A percentile compares a stretch with the other conserved stretches of the same genome.
phyloP scores from a whole-genome alignment of 2,329 filamentous ascomycete genomes.

The Didymella lethalis region DNA sequence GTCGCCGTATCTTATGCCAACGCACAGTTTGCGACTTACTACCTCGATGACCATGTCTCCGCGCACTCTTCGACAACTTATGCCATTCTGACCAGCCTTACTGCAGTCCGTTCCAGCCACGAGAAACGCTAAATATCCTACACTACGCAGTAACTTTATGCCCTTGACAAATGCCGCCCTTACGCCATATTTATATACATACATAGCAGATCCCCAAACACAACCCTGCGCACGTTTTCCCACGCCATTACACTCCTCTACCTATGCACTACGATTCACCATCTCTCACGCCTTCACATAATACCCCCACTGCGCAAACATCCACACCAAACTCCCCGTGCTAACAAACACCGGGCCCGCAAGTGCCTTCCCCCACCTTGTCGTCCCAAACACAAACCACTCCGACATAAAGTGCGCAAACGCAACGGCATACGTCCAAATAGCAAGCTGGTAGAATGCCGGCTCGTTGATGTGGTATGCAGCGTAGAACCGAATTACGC shows the following conservation, averaged over 20 bases:
- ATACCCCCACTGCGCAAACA: slow-evolving; percentile 70
- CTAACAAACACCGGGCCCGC: slow-evolving; percentile 66
- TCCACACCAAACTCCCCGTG: slow-evolving; percentile 66
- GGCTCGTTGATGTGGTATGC: slow-evolving; percentile 80
- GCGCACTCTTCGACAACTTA: background rate
- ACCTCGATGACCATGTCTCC: background rate
- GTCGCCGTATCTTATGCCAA: background rate
- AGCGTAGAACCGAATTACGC: slow-evolving; percentile 80
- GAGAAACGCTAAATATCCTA: background rate
- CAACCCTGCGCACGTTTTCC: background rate
- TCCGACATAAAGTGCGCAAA: slow-evolving; percentile 69
- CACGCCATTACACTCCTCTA: background rate
- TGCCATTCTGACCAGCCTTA: background rate
- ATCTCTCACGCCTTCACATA: slow-evolving; percentile 62
- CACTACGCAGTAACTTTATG: background rate
- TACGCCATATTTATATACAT: background rate
- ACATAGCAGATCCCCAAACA: background rate
- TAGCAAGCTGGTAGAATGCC: slow-evolving; percentile 77
- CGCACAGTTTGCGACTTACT: background rate
- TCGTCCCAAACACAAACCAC: slow-evolving; percentile 79
- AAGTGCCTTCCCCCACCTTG: slow-evolving; percentile 68
- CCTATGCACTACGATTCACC: background rate
- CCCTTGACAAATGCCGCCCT: background rate
- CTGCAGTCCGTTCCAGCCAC: background rate
- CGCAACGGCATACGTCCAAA: slow-evolving; percentile 84